Evolutionary conservation across 306 rosid genomes (phyloP).

Genomic region (Ziziphus jujuba): DNA sequence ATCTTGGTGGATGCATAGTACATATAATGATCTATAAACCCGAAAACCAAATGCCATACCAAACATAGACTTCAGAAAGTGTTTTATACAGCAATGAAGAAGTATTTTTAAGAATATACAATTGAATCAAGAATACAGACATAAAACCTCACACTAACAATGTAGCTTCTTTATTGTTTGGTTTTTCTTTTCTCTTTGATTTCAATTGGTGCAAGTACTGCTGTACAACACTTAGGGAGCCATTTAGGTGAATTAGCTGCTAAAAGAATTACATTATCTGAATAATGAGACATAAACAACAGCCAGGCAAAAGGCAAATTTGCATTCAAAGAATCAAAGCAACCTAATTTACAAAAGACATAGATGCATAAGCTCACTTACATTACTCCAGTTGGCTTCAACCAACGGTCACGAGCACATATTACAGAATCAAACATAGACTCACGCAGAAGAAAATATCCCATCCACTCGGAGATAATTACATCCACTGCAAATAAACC

Average conservation of each 20-base stretch:
- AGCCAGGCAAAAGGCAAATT: neutral
- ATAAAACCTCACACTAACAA: neutral
- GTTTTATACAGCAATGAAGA: too few species aligned
- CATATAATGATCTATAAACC: too few species aligned
- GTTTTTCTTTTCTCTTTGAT: neutral
- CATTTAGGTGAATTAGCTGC: neutral
- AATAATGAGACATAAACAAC: neutral
- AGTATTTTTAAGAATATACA: too few species aligned
- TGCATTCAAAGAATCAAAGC: conserved; percentile 18
- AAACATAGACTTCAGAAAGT: too few species aligned
- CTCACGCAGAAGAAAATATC: conserved; percentile 94
- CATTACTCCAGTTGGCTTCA: conserved; percentile 95
- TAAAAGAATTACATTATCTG: neutral
- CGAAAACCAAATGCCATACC: too few species aligned
- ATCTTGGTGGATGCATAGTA: too few species aligned
- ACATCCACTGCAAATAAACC: conserved; percentile 65
- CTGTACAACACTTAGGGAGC: neutral
- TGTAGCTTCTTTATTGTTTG: neutral
- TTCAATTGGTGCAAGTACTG: neutral
- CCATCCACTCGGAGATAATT: conserved; percentile 99
- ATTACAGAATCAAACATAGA: conserved; percentile 99
- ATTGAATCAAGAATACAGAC: neutral
- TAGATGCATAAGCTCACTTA: conserved; percentile 39
- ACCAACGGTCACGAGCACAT: conserved; percentile 97
- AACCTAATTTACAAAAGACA: conserved; percentile 8